Evolutionary conservation across 2,329 filamentous ascomycete genomes (phyloP).

Genomic region (Pyrenochaeta sp.): DNA sequence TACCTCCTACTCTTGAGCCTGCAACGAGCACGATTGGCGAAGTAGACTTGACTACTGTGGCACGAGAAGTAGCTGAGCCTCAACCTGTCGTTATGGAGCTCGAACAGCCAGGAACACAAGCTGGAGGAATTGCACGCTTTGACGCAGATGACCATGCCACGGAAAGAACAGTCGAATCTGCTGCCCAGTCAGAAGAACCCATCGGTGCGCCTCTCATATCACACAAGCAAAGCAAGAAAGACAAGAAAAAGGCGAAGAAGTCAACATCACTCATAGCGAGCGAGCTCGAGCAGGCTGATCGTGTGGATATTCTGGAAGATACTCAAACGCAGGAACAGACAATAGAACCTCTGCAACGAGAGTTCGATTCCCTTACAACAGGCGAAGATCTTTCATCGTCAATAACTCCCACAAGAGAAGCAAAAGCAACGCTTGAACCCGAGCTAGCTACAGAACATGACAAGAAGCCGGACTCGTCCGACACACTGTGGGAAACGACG

Average conservation of each 20-base stretch:
- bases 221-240: slow-evolving; percentile 38
- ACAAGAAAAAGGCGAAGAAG: slow-evolving; percentile 39
- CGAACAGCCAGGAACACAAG: not conserved
- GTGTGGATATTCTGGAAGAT: slow-evolving; percentile 4
- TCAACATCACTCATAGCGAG: slow-evolving; percentile 2
- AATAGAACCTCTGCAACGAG: not conserved
- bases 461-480: too few relatives aligned
- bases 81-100: not conserved
- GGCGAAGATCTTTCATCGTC: too few relatives aligned
- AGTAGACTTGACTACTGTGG: not conserved
- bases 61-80: not conserved
- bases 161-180: not conserved
- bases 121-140: not conserved
- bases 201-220: slow-evolving; percentile 19
- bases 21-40: not conserved
- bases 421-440: slow-evolving; percentile 8
- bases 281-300: slow-evolving; percentile 10
- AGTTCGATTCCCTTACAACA: too few relatives aligned
- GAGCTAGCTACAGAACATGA: slow-evolving; percentile 14
- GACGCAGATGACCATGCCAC: slow-evolving; percentile 1
- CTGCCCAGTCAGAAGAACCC: slow-evolving; percentile 9
- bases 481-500: too few relatives aligned
- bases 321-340: not conserved
- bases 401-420: too few relatives aligned
- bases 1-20: not conserved